Evolutionary conservation across 352 stramenopile genomes (phyloP).

Genomic region (Lagenidium sp.): DNA sequence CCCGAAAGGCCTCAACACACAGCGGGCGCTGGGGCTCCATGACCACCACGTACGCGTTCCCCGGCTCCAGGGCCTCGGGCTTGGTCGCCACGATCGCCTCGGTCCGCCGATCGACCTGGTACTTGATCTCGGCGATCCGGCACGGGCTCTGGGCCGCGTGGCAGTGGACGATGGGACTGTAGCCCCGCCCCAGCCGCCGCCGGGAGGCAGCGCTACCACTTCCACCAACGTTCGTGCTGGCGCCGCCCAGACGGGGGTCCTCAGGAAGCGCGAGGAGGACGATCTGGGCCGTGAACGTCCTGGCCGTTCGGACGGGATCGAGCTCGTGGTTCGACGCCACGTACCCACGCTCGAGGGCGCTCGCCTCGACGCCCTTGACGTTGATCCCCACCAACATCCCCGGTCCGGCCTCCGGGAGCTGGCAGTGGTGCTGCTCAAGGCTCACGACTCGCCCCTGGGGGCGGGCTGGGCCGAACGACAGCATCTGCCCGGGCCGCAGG

Average conservation of each 20-base stretch:
- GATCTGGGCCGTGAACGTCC: slow-evolving; percentile 93
- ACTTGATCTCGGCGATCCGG: slow-evolving; percentile 91
- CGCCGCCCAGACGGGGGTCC: slow-evolving; percentile 87
- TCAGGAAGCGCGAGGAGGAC: slow-evolving; percentile 87
- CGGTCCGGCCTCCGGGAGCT: slow-evolving; percentile 85
- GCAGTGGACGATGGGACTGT: slow-evolving; percentile 95
- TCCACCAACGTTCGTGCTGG: too few species aligned
- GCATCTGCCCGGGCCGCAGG: slow-evolving; percentile 91
- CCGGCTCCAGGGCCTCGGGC: slow-evolving; percentile 92
- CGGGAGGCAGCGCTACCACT: too few species aligned
- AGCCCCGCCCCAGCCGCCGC: too few species aligned
- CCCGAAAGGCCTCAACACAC: slow-evolving; percentile 94
- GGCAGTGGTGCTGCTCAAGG: slow-evolving; percentile 96
- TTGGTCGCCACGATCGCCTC: slow-evolving; percentile 93
- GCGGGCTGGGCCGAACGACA: slow-evolving; percentile 87
- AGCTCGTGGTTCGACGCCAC: slow-evolving; percentile 92
- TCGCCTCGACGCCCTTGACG: slow-evolving; percentile 93
- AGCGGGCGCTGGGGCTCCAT: slow-evolving; percentile 92
- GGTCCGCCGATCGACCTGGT: slow-evolving; percentile 96
- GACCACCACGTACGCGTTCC: slow-evolving; percentile 95
- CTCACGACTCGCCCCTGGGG: slow-evolving; percentile 93
- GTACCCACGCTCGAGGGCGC: slow-evolving; percentile 92
- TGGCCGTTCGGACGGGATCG: slow-evolving; percentile 78
- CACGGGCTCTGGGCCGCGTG: slow-evolving; percentile 97
- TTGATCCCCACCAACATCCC: slow-evolving; percentile 98